phyloP scores from a whole-genome alignment of 257 asterid species.

The Rubia yunnanensis region DNA sequence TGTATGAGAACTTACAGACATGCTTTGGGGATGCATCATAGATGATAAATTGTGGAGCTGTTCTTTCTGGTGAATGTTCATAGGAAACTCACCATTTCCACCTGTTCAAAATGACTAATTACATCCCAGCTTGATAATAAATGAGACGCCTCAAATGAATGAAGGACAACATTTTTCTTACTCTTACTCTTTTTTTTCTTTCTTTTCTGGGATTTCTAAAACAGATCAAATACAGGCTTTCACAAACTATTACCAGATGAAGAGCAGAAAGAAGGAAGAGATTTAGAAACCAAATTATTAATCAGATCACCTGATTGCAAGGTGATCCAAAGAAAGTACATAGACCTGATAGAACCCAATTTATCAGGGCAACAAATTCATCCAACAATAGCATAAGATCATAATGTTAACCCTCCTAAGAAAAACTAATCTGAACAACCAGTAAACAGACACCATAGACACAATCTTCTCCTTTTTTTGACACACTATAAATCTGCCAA shows the following conservation, averaged over 20 bases:
- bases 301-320: neutral
- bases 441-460: conserved; percentile 2
- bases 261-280: neutral
- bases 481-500: neutral
- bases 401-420: neutral
- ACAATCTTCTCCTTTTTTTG: neutral
- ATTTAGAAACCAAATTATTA: neutral
- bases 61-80: conserved; percentile 62
- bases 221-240: neutral
- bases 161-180: neutral
- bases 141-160: neutral
- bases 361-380: neutral
- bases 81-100: conserved; percentile 45
- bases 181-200: neutral
- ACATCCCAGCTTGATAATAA: conserved; percentile 8
- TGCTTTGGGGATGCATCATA: conserved; percentile 69
- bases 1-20: conserved; percentile 44
- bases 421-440: conserved; percentile 3
- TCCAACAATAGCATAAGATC: neutral
- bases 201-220: neutral
- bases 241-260: neutral
- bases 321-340: neutral
- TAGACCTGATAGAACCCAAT: neutral
- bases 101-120: conserved; percentile 37
- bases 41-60: conserved; percentile 58